Base-by-base conservation (phyloP, 2,329 filamentous ascomycete genomes). In the Cladorrhinum sp. region DNA sequence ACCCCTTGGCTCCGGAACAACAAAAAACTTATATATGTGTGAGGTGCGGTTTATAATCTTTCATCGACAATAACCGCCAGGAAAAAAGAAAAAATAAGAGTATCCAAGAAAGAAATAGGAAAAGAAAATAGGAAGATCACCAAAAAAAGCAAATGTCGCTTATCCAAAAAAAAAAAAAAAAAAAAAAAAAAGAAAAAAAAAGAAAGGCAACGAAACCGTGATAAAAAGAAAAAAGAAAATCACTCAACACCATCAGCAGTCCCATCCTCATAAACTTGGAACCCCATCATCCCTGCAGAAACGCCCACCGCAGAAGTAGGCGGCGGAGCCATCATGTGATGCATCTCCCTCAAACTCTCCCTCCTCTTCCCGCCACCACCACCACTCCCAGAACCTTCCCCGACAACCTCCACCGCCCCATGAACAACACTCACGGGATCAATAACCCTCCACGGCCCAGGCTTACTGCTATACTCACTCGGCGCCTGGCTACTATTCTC, bases 391-490 rank as follows among this genome's bases (percentile, higher is more conserved):
- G 24, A 46, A 53, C 42, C 8, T 51, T 28, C n/a, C 46, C 16
- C 18, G 23, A 2, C 16, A n/a, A 10, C 36, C 21, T 28, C 36
- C 36, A 42, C 16, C 14, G 51, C 20, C 26, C 36, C 39, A 39
- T 23, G 24, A 30, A 26, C 8, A 33, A 30, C 8, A 5, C 18
- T 20, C 16, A 46, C 42, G n/a, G 16, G 42, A 21, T 46, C 42
- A 8, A 73, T 72, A 10, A 67, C 50, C 23, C 66, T 64, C 76
- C 76, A 80, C 8, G 74, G 73, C 16, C 71, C 74, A 62, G 81
- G 79, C 12, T 78, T 83, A 68, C 78, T 83, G 5, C 82, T 79
- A 65, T 85, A 86, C 67, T 85, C 83, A 18, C 79, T 82, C 1
- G 83, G 83, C 65, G 78, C 76, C 69, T 81, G 82, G 67, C 82